Evolutionary conservation across 225 moss, liverwort and hornwort species (phyloP).

Genomic region (Sphagnum contortum): DNA sequence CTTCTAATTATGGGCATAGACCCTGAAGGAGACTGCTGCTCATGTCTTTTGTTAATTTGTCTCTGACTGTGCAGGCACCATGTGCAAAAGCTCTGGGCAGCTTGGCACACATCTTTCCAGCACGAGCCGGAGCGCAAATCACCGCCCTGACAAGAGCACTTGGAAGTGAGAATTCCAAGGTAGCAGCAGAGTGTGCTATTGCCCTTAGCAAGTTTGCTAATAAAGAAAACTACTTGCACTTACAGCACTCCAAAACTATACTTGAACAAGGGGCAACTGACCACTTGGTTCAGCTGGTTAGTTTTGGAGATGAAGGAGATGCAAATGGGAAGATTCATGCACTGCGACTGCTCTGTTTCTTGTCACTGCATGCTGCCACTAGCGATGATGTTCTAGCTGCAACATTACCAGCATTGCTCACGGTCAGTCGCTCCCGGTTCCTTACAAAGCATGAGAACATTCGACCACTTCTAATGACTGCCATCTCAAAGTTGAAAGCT

Average conservation of each 20-base stretch:
- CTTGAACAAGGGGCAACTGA: constrained; percentile 37
- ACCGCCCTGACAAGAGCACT: constrained; percentile 23
- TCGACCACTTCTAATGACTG: constrained; percentile 27
- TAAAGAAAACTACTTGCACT: constrained; percentile 40
- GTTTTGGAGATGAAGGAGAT: constrained; percentile 28
- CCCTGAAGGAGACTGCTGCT: no score
- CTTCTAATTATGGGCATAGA: no score
- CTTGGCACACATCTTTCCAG: constrained; percentile 36
- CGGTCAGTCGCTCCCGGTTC: constrained; percentile 32
- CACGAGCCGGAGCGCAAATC: constrained; percentile 37
- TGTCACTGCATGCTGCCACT: constrained; percentile 32
- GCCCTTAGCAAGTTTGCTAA: constrained; percentile 35
- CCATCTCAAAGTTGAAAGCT: constrained; percentile 41
- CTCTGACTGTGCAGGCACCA: constrained; percentile 15
- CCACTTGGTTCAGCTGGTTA: constrained; percentile 31
- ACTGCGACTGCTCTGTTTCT: constrained; percentile 39
- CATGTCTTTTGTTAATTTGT: no score
- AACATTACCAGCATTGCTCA: constrained; percentile 22
- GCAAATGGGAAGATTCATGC: constrained; percentile 33
- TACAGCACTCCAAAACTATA: constrained; percentile 55
- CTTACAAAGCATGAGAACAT: constrained; percentile 37
- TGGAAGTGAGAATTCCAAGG: constrained; percentile 24
- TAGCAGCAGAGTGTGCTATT: constrained; percentile 28
- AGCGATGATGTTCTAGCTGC: constrained; percentile 30
- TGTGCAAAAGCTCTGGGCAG: constrained; percentile 41